Evolutionary conservation across 1,139 yeast species (phyloP), one percentile per base, ranked within the genome.

Genomic region (Debaryomyces psychrophilus): DNA sequence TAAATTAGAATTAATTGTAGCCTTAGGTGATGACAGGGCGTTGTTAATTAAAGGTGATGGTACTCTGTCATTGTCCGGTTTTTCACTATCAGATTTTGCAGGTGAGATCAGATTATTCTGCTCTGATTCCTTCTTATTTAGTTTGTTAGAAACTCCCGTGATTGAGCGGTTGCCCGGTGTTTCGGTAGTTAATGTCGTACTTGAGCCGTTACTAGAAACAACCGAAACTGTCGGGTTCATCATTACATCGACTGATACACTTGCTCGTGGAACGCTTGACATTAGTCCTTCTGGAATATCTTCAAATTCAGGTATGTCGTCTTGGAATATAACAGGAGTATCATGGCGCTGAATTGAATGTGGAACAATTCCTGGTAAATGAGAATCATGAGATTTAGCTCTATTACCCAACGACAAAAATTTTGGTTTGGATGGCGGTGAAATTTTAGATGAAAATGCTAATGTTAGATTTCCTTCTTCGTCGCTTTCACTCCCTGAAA

Each of bases 381-480:
- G 69, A 8, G 78, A 73, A 41, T 76, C 80, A 50, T 76, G 77
- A 2, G 80, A 75, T 50, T 66, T 69, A 4, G 79, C 71, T 36
- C 80, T 57, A 34, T 67, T 65, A 33, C 61, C 57, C 42, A 68
- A 53, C 1, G 67, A 52, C n/a, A 75, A 57, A 45, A 71, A 70
- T 11, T 68, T 68, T 2, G 79, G 77, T 25, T 72, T 55, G 2
- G 67, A 48, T 18, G 66, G 68, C 46, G 65, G 73, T 1, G 65
- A 61, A 7, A 74, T 66, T 50, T 75, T 72, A 2, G 78, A 71
- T 2, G 79, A 69, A 51, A 81, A 77, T 9, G 80, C 82, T 29
- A 82, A 65, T 0, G 84, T 81, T 50, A 82, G 62, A 54, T 81
- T 79, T 1, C 79, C 83, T 26, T 60, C 75, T 42, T 68, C 78